A percentile compares a stretch with the other conserved stretches of the same genome.
These are phyloP conservation scores for Dioscorea zingiberensis DNA, from an alignment of 106 monocot species.

Conservation along the genomic window DNA sequence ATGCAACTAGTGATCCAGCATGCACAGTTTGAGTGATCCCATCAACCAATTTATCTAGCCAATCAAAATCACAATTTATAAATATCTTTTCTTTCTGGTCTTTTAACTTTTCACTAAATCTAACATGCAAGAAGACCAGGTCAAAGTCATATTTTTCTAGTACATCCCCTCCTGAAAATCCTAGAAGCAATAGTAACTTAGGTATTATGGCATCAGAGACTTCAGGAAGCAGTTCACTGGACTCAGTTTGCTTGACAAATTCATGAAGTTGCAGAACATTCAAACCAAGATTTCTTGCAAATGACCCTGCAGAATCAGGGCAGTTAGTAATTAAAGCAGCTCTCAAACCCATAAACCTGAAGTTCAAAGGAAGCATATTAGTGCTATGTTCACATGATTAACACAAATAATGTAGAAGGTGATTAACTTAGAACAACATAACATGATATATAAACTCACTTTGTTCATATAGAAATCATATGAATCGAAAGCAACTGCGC, in stretches of 20 bases:
- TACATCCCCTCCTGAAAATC: slow-evolving; percentile 54
- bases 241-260: slow-evolving; percentile 16
- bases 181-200: slow-evolving; percentile 39
- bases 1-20: slow-evolving; percentile 47
- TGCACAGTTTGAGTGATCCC: slow-evolving; percentile 38
- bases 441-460: slow-evolving; percentile 26
- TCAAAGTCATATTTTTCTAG: slow-evolving; percentile 70
- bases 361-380: slow-evolving; percentile 5
- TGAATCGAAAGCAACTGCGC: slow-evolving; percentile 76
- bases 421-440: neutral
- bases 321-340: slow-evolving; percentile 57
- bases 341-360: slow-evolving; percentile 86
- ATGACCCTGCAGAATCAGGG: slow-evolving; percentile 36
- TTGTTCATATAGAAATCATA: slow-evolving; percentile 51
- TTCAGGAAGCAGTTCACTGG: neutral
- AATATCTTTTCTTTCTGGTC: slow-evolving; percentile 30
- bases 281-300: slow-evolving; percentile 61
- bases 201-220: slow-evolving; percentile 7
- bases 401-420: neutral
- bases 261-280: slow-evolving; percentile 35
- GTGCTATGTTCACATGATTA: neutral
- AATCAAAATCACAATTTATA: slow-evolving; percentile 29
- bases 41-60: slow-evolving; percentile 61
- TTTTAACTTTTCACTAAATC: slow-evolving; percentile 20
- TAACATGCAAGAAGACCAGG: slow-evolving; percentile 67